phyloP scores from a whole-genome alignment of 179 eudicot genomes.

The Beta lomatogona region DNA sequence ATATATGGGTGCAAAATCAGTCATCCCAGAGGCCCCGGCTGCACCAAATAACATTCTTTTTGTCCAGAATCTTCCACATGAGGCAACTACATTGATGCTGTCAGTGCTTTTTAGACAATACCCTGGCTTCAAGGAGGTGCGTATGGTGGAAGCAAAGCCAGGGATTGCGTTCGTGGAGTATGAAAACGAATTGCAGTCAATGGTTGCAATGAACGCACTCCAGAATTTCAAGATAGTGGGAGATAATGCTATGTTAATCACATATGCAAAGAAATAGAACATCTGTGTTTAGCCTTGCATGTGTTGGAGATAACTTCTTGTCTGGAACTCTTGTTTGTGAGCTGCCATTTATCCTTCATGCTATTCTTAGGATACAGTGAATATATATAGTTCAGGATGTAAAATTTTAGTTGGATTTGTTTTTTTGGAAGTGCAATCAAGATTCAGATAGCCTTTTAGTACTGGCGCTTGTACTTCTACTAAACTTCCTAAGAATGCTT shows the following conservation, averaged over 20 bases:
- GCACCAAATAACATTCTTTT: slow-evolving; percentile 88
- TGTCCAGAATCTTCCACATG: slow-evolving; percentile 86
- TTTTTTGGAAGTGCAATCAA: slow-evolving; percentile 2
- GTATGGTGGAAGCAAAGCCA: slow-evolving; percentile 95
- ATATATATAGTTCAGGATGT: slow-evolving; percentile 27
- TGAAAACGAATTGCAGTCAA: slow-evolving; percentile 85
- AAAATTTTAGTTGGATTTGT: slow-evolving; percentile 6
- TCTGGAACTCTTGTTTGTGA: slow-evolving; percentile 9
- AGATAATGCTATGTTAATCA: slow-evolving; percentile 73
- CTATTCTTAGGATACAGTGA: slow-evolving; percentile 1
- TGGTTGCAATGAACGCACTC: slow-evolving; percentile 76
- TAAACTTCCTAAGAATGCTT: neutral
- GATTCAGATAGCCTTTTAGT: slow-evolving; percentile 12
- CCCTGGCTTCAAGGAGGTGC: slow-evolving; percentile 90
- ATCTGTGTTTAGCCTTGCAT: neutral
- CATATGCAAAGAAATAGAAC: slow-evolving; percentile 87
- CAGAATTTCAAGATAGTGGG: slow-evolving; percentile 75
- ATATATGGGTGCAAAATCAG: slow-evolving; percentile 63
- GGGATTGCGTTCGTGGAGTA: slow-evolving; percentile 95
- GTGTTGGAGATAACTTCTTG: slow-evolving; percentile 3
- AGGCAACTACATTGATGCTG: slow-evolving; percentile 77
- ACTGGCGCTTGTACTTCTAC: neutral
- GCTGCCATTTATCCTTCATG: neutral
- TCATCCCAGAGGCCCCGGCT: slow-evolving; percentile 77
- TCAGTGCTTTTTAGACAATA: slow-evolving; percentile 84